Evolutionary conservation across 2,329 filamentous ascomycete genomes (phyloP), one percentile per base, ranked within the genome.

Genomic region (Didymella arachidicola): DNA sequence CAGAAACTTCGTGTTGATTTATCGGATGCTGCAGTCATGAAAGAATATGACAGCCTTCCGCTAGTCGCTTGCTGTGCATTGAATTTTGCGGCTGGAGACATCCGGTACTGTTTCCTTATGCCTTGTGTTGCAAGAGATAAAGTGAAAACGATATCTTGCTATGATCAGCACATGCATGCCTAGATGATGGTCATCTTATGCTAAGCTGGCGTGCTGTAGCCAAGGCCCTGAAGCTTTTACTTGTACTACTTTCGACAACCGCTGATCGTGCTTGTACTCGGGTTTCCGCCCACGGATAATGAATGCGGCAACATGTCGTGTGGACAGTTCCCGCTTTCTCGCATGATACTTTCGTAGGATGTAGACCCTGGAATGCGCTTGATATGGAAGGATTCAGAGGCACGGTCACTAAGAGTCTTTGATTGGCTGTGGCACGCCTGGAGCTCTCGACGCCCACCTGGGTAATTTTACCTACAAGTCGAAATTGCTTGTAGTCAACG

Each of bases 171-270:
- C 30, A 16, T 7, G 36, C 18, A 34, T 36, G 11, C 10, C n/a
- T 10, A 42, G 25, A 14, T 22, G 3, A 42, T 12, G 39, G 12
- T 26, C 39, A 42, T 16, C 10, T 6, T 26, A 12, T 26, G 19
- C 49, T n/a, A 44, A 38, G 30, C 26, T 36, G 43, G 32, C n/a
- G 18, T 19, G 11, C 6, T 27, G 22, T 26, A 39, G 55, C 56
- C 50, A 53, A 59, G 50, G 29, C 32, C 29, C 34, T 19, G 50
- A 53, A 59, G 50, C 56, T 59, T 53, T 59, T 2, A 44, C 38
- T n/a, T 32, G 49, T 36, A 36, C 19, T 29, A 36, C 19, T 29
- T 14, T 48, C 22, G n/a, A 22, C 8, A 14, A 11, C 25, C 22
- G 43, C 29, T 30, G 30, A 58, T 39, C 36, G 30, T 53, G 49